Evolutionary conservation across 2,329 filamentous ascomycete genomes (phyloP).

Genomic region (Phyllosticta capitalensis): DNA sequence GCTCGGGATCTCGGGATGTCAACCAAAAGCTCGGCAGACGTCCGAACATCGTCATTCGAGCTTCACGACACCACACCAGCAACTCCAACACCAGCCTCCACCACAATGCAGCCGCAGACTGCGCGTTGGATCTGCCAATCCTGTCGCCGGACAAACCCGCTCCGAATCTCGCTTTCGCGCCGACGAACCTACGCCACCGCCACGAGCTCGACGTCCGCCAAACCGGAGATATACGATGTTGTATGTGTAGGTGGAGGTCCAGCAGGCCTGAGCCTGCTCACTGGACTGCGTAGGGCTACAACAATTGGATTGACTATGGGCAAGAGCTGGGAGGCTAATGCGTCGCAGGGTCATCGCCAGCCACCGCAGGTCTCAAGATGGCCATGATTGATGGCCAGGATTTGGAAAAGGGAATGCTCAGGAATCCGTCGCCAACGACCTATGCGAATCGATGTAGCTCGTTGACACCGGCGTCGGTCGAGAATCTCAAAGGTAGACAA

Average conservation of each 20-base stretch:
- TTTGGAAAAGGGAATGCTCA: conserved; percentile 56
- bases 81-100: background rate
- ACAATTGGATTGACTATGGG: background rate
- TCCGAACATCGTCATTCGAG: background rate
- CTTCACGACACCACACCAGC: background rate
- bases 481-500: conserved; percentile 54
- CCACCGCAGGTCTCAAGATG: conserved; percentile 67
- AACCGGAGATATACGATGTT: conserved; percentile 78
- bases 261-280: conserved; percentile 62
- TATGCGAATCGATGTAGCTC: conserved; percentile 96
- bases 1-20: background rate
- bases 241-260: conserved; percentile 86
- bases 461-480: conserved; percentile 78
- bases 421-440: conserved; percentile 50
- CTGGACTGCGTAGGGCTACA: conserved; percentile 27
- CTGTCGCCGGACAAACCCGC: background rate
- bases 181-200: conserved; percentile 17
- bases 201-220: conserved; percentile 8
- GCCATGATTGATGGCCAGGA: conserved; percentile 88
- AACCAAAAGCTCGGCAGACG: background rate
- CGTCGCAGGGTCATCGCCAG: conserved; percentile 59
- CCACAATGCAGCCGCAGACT: conserved; percentile 1
- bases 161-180: background rate
- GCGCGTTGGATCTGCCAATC: conserved; percentile 7
- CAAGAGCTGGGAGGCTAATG: conserved; percentile 14